Evolutionary conservation across 2,329 filamentous ascomycete genomes (phyloP), one percentile per base, ranked within the genome.

Genomic region (Tolypocladium ovalisporum): DNA sequence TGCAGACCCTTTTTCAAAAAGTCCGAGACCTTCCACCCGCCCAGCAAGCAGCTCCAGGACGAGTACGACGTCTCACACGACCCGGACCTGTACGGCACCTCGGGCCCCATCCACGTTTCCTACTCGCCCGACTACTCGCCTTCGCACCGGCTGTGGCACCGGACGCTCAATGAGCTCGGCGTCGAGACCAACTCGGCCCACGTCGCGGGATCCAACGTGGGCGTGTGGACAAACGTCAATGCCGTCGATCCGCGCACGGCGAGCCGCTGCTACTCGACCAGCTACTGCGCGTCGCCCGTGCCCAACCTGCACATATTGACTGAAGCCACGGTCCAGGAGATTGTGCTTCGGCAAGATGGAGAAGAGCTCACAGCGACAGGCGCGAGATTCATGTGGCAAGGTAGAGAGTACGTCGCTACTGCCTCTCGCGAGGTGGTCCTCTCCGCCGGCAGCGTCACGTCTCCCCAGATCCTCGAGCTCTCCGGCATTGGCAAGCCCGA

Each of bases 381-480:
- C 3, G 64, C 69, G 10, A 60, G 63, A 3, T 74, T 75, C 52
- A 67, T 54, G 2, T 61, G 75, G 55, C 67, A 70, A 52, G 78
- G 78, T 4, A 65, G 56, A 24, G 63, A 61, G 67, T 55, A 67
- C 2, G 65, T 65, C 6, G 74, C 78, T 52, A 64, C 69, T 9
- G 77, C 72, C 1, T 71, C 60, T 61, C 76, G 59, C 13, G 84
- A 87, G 62, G 75, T 86, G 13, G 76, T 88, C 40, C 67, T 88
- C 2, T 78, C 79, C 5, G 82, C 82, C 0, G 85, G 85, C 0
- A 78, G 75, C 34, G 71, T 81, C 44, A 77, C 79, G 64, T 83
- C 79, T 12, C 84, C 78, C 6, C 82, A 79, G 67, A 71, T 83
- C 19, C 75, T 81, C n/a, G 83, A 87, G 61, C 70, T 85, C 2